phyloP scores from a whole-genome alignment of 768 basidiomycete genomes.

The Leccinum uliginosum region DNA sequence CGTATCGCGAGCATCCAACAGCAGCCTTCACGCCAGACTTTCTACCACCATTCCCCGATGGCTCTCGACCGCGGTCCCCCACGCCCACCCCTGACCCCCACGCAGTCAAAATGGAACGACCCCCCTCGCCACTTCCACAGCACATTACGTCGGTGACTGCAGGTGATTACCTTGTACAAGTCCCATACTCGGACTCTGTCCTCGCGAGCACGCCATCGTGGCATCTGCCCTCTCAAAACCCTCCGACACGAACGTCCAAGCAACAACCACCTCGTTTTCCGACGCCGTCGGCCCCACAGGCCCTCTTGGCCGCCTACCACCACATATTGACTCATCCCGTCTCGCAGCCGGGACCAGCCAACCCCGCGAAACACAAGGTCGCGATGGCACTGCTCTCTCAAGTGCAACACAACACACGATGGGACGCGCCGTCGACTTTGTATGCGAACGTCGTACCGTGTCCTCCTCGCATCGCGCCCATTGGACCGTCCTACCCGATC shows the following conservation, averaged over 20 bases:
- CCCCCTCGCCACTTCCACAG: constrained; percentile 40
- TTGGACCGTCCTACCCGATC: constrained; percentile 64
- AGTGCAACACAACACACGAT: constrained; percentile 53
- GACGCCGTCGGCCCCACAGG: constrained; percentile 56
- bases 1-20: constrained; percentile 32
- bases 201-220: constrained; percentile 61
- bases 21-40: constrained; percentile 28
- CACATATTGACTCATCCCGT: constrained; percentile 73
- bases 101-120: constrained; percentile 29
- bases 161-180: constrained; percentile 66
- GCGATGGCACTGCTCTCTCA: constrained; percentile 64
- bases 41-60: constrained; percentile 35
- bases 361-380: constrained; percentile 68
- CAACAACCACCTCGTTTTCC: constrained; percentile 31
- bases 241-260: constrained; percentile 22
- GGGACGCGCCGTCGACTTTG: constrained; percentile 66
- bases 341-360: constrained; percentile 44
- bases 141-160: constrained; percentile 40
- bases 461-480: constrained; percentile 56
- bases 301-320: constrained; percentile 68
- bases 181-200: constrained; percentile 72
- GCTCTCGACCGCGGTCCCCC: constrained; percentile 23
- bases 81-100: constrained; percentile 36
- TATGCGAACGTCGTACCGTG: constrained; percentile 57
- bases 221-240: constrained; percentile 54